Evolutionary conservation across 2,329 filamentous ascomycete species (phyloP).

Genomic region (Lecanicillium sp.): DNA sequence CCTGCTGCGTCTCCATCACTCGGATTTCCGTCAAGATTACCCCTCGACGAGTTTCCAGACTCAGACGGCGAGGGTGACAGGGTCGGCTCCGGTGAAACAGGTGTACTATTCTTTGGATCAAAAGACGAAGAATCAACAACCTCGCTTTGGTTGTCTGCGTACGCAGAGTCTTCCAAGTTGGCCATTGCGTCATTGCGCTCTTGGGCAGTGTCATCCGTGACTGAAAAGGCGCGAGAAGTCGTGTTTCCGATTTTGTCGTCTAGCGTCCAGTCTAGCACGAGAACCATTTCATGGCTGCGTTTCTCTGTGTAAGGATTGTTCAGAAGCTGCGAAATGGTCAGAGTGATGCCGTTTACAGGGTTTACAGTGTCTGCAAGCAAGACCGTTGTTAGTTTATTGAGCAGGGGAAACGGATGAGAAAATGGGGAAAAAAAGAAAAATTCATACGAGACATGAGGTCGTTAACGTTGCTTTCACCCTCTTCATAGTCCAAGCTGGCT

Average conservation of each 20-base stretch:
- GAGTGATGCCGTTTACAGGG: background rate
- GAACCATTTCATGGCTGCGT: background rate
- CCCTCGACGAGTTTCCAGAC: no score
- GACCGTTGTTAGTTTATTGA: no score
- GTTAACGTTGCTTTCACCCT: no score
- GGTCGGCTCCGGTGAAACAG: background rate
- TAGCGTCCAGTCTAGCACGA: background rate
- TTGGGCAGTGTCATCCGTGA: background rate
- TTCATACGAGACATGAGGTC: no score
- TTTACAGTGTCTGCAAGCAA: background rate
- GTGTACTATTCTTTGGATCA: background rate
- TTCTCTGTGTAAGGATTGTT: background rate
- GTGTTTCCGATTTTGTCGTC: background rate
- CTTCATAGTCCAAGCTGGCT: no score
- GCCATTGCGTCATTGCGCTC: no score
- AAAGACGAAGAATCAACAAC: background rate
- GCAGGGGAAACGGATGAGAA: no score
- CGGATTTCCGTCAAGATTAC: no score
- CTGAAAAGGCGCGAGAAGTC: slow-evolving; percentile 2
- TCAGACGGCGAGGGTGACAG: no score
- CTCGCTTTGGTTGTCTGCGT: background rate
- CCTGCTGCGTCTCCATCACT: background rate
- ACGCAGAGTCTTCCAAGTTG: background rate
- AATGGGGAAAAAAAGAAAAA: no score
- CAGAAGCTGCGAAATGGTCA: no score